A percentile compares a stretch with the other conserved stretches of the same genome.
Conservation (phyloP, 805 yeast species). For the Zygotorulaspora florentina region DNA sequence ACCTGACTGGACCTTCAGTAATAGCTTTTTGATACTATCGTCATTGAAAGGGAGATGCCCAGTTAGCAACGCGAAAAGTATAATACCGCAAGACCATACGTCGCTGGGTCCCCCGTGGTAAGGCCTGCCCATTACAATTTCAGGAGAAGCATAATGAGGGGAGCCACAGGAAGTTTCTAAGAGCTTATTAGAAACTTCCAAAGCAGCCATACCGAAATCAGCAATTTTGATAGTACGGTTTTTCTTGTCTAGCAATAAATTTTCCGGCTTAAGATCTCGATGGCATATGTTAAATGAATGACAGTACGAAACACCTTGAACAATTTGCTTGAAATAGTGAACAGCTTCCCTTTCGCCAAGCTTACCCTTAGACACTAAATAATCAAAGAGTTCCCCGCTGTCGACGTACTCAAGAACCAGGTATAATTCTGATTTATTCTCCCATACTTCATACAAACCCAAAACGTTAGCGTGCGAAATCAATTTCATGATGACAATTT, state of each 20-base stretch:
- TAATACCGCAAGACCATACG: constrained; percentile 87
- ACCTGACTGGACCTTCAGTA: constrained; percentile 75
- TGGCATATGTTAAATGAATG: constrained; percentile 79
- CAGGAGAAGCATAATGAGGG: constrained; percentile 88
- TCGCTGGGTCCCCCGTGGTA: constrained; percentile 84
- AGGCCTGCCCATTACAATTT: constrained; percentile 70
- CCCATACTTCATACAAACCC: constrained; percentile 97
- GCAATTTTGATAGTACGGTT: constrained; percentile 70
- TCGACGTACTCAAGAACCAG: constrained; percentile 77
- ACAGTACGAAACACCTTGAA: constrained; percentile 74
- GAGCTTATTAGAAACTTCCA: constrained; percentile 65
- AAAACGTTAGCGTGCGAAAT: constrained; percentile 91
- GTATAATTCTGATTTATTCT: constrained; percentile 83
- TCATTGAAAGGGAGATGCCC: constrained; percentile 84
- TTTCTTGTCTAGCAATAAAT: constrained; percentile 59
- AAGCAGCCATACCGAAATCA: constrained; percentile 87
- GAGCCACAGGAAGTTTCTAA: constrained; percentile 82
- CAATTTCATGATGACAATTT: constrained; percentile 94
- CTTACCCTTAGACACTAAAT: constrained; percentile 63
- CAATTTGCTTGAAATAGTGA: constrained; percentile 70
- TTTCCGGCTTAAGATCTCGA: constrained; percentile 80
- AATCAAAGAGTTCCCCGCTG: constrained; percentile 82
- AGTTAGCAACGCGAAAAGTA: constrained; percentile 69
- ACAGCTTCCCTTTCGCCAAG: constrained; percentile 70
- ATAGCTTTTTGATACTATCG: constrained; percentile 65